Conservation (phyloP, 208 protist genomes). For the Leishmania arabica region DNA sequence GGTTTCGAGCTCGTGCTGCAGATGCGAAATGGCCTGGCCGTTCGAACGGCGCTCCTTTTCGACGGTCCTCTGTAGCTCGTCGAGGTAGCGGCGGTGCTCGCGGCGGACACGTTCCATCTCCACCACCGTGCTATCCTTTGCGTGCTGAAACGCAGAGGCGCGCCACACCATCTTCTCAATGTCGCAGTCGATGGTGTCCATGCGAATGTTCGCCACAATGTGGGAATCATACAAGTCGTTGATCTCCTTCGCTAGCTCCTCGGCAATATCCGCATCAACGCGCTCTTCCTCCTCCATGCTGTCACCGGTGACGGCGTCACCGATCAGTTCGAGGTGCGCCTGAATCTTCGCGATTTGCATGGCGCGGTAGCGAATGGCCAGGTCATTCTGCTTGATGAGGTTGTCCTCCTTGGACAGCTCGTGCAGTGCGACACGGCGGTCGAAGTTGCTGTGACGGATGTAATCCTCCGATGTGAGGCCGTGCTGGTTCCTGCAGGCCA, state of each 20-base stretch:
- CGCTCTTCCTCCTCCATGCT: conserved; percentile 47
- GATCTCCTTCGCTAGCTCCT: conserved; percentile 66
- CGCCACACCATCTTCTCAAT: conserved; percentile 66
- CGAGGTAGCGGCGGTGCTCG: conserved; percentile 54
- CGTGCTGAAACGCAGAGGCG: conserved; percentile 48
- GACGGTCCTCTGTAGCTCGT: conserved; percentile 49
- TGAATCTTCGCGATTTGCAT: conserved; percentile 76
- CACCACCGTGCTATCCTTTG: conserved; percentile 44
- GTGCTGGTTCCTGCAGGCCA: conserved; percentile 44
- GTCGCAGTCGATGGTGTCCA: conserved; percentile 61
- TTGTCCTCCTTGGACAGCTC: conserved; percentile 55
- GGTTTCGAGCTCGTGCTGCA: conserved; percentile 56
- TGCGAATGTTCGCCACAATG: conserved; percentile 40
- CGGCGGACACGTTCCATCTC: conserved; percentile 65
- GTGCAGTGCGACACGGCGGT: conserved; percentile 59
- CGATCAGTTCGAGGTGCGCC: conserved; percentile 77
- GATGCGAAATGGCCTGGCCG: conserved; percentile 41
- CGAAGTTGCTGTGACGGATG: conserved; percentile 57
- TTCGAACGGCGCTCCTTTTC: conserved; percentile 50
- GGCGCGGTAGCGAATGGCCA: conserved; percentile 63
- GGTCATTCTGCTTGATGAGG: conserved; percentile 56
- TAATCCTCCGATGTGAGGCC: conserved; percentile 50
- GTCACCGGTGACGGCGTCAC: conserved; percentile 63
- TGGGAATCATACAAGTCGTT: conserved; percentile 53
- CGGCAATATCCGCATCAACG: conserved; percentile 66